Evolutionary conservation across 192 early-diverging fungal species (phyloP).

Genomic region (Physocladia obscura): DNA sequence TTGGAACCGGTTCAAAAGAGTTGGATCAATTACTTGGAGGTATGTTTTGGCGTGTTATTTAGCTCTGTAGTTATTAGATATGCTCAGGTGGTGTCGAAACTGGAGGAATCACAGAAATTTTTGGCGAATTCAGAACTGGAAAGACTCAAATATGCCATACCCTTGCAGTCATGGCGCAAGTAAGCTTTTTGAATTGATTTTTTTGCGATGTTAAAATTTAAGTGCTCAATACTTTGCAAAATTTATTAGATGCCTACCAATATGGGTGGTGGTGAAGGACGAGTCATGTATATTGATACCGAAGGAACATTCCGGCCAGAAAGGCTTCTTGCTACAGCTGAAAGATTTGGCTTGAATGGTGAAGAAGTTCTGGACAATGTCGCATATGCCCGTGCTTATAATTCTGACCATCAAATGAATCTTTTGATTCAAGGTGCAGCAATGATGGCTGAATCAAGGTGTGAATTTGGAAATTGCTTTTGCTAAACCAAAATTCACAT

Average conservation of each 20-base stretch:
- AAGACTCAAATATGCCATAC: conserved; percentile 97
- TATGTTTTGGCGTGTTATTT: conserved; percentile 6
- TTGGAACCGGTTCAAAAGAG: conserved; percentile 88
- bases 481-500: neutral
- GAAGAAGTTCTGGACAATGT: conserved; percentile 92
- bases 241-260: conserved; percentile 64
- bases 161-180: conserved; percentile 93
- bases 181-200: conserved; percentile 22
- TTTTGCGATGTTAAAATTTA: neutral
- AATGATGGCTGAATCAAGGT: conserved; percentile 84
- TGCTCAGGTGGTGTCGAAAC: conserved; percentile 84
- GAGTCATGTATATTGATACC: conserved; percentile 94
- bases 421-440: conserved; percentile 81
- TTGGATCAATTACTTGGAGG: conserved; percentile 91
- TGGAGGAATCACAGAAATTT: conserved; percentile 94
- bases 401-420: conserved; percentile 91
- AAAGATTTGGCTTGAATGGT: conserved; percentile 77
- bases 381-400: conserved; percentile 90
- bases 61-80: neutral
- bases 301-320: conserved; percentile 96
- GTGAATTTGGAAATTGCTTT: neutral
- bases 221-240: neutral
- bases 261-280: conserved; percentile 91
- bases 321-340: conserved; percentile 78
- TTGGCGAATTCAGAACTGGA: conserved; percentile 97